Evolutionary conservation across 495 filamentous ascomycete species (phyloP), one percentile per base, ranked within the genome.

Genomic region (Aspergillus kassunensis): DNA sequence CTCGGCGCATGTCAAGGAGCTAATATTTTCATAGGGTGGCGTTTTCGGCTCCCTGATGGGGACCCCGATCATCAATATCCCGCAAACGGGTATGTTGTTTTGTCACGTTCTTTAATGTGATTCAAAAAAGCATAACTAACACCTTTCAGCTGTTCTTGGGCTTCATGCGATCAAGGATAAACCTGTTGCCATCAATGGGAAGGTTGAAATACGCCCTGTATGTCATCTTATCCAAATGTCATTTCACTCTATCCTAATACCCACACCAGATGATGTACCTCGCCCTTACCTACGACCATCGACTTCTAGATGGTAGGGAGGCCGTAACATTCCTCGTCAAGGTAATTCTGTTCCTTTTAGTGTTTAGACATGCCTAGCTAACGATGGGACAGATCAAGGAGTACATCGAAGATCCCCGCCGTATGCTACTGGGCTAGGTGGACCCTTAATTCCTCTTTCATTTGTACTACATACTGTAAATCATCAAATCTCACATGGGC

Each of bases 111-210:
- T n/a, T 30, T 30, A 46, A 9, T 4, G 4, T 27, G 24, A 27
- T 27, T 27, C 23, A 19, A 21, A 34, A 19, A 18, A 20, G 44
- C 24, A 23, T 41, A 29, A 39, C 66, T 70, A 56, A 70, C 35
- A 15, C 34, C 36, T 27, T 42, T 5, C 50, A 77, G 93, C 92
- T 45, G 93, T 98, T 21, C 79, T 98, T 50, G 93, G 93, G 49
- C 84, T 98, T n/a, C 93, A 98, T 69, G 90, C 92, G 24, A 97
- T 96, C 69, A 97, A 97, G 78, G 91, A 98, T 34, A 91, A 87
- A 63, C 81, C 92, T 1, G 87, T 97, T 31, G 91, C 77, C 21
- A 72, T 97, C 35, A 90, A 96, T 61, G 93, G 95, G 43, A 90
- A 96, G 73, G 70, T 97, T 34, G 92, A 95, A 64, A 87, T 96